Evolutionary conservation across 768 basidiomycete genomes (phyloP), one percentile per base, ranked within the genome.

Genomic region (Agrocybe chaxingu): DNA sequence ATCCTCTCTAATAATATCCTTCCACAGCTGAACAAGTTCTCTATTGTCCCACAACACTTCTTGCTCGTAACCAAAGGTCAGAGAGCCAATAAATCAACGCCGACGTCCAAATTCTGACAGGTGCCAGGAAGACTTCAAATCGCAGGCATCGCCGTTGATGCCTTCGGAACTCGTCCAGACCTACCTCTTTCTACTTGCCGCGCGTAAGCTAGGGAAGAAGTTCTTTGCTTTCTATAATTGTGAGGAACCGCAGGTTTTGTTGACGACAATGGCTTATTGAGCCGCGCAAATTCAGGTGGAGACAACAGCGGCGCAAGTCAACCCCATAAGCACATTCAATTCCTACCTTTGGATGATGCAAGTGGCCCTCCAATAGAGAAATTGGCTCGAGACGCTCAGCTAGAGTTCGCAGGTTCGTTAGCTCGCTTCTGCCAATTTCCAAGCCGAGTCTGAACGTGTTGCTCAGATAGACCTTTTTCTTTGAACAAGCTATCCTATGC

Each of bases 201-300:
- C 84, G 39, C 75, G 76, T 37, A 78, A 80, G 58, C 73, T 72
- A 0, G 81, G 82, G 10, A 77, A 73, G 52, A 74, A 70, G 32
- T 74, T 85, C 49, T 80, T 97, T 49, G 89, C 88, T 1, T 97
- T 97, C 69, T 97, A 93, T 68, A 98, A 98, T 56, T 96, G 94
- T 83, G 66, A 62, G 24, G 78, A 65, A 13, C 29, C 54, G n/a
- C 34, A 18, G 35, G 8, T 13, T 11, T 4, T 7, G 16, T 16
- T 45, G 33, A 19, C 8, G 48, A n/a, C 24, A 18, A 19, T 16
- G 16, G 16, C 16, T 8, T 18, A 2, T 13, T 47, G 16, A 34
- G 45, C 42, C 47, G 6, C 33, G 37, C 18, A 24, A n/a, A n/a
- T 42, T 44, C 18, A 91, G 89, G 89, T 57, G 90, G 90, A 5